phyloP scores from a whole-genome alignment of 2,329 filamentous ascomycete species.

The Paecilomyces fulvus region DNA sequence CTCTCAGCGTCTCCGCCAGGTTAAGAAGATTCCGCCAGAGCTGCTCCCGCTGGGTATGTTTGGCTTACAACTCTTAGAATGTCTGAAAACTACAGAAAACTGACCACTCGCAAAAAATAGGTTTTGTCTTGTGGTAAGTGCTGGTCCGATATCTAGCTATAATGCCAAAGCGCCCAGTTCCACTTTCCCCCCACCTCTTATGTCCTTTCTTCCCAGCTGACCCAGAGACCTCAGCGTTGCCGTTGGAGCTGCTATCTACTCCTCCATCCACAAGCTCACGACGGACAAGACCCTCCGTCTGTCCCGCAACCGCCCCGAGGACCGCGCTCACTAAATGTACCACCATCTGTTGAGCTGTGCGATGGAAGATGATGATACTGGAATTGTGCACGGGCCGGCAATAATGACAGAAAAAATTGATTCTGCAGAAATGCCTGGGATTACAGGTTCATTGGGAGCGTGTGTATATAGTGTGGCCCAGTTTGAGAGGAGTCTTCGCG shows the following conservation, averaged over 20 bases:
- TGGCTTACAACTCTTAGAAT: neutral
- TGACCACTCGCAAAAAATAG: conserved; percentile 36
- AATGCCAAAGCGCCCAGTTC: neutral
- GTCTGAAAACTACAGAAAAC: neutral
- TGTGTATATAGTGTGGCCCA: conserved; percentile 32
- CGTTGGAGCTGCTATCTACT: conserved; percentile 73
- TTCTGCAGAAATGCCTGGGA: conserved; percentile 12
- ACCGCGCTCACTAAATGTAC: conserved; percentile 32
- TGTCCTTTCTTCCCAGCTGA: conserved; percentile 15
- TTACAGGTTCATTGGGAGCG: conserved; percentile 13
- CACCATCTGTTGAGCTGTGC: conserved; percentile 16
- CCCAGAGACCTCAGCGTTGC: conserved; percentile 45
- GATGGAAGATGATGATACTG: neutral
- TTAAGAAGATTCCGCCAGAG: conserved; percentile 87
- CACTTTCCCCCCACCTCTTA: conserved; percentile 5
- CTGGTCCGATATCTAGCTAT: conserved; percentile 1
- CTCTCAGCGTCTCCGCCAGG: conserved; percentile 83
- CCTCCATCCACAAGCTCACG: conserved; percentile 69
- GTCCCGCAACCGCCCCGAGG: conserved; percentile 54
- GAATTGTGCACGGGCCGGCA: conserved; percentile 15
- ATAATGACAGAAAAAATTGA: conserved; percentile 20
- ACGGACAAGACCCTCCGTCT: conserved; percentile 91
- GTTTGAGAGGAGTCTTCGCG: conserved; percentile 17
- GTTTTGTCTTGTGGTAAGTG: conserved; percentile 75
- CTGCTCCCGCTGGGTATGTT: conserved; percentile 83